A percentile compares a stretch with the other conserved stretches of the same genome.
Evolutionary conservation across 202 grass and related monocot genomes (phyloP).

Genomic region (Setaria italica): DNA sequence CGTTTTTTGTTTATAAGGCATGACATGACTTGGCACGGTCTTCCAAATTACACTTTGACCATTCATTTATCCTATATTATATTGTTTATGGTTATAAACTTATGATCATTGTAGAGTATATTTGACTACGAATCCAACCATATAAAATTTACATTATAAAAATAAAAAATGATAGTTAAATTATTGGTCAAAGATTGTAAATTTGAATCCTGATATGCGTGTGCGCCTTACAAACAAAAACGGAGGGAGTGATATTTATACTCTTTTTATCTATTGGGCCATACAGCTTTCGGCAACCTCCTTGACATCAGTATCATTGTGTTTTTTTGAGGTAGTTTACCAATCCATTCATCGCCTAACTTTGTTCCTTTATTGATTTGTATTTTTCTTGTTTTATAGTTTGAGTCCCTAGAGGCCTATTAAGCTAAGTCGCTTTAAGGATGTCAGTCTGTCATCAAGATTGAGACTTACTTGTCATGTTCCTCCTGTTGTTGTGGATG

Average conservation of each 20-base stretch:
- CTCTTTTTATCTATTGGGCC: conserved; percentile 19
- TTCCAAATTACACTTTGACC: too few species aligned
- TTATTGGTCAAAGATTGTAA: too few species aligned
- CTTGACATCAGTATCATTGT: conserved; percentile 9
- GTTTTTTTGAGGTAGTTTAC: conserved; percentile 36
- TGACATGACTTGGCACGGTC: too few species aligned
- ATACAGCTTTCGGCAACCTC: conserved; percentile 36
- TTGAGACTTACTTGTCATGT: conserved; percentile 27
- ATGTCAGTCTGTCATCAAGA: conserved; percentile 40
- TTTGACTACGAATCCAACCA: too few species aligned
- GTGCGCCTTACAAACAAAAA: too few species aligned
- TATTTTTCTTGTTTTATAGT: conserved; percentile 36
- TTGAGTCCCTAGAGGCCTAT: conserved; percentile 24
- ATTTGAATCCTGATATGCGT: too few species aligned
- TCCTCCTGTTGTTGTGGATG: conserved; percentile 26
- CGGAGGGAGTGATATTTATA: background rate
- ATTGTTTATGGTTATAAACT: too few species aligned
- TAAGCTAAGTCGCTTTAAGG: conserved; percentile 21
- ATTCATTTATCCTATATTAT: too few species aligned
- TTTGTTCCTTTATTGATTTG: conserved; percentile 39
- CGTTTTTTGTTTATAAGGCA: too few species aligned
- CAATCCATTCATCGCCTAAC: conserved; percentile 39
- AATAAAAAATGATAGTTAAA: too few species aligned
- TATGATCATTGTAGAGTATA: too few species aligned
- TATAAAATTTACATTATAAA: too few species aligned